A percentile compares a stretch with the other conserved stretches of the same genome.
Conservation (phyloP, 768 basidiomycete genomes). For the Mycena venus region DNA sequence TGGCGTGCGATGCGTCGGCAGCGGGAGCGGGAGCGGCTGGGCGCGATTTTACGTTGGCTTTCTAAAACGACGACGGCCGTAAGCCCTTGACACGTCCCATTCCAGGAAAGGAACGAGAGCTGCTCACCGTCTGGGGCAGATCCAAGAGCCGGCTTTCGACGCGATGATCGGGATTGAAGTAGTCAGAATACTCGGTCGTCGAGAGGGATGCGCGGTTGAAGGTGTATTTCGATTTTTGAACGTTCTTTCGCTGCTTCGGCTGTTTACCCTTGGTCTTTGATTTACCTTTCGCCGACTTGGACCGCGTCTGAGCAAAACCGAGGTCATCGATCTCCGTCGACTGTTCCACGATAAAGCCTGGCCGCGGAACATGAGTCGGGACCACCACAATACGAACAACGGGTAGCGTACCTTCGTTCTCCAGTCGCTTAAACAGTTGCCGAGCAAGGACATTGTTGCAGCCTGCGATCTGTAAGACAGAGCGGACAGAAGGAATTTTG, state of each 20-base stretch:
- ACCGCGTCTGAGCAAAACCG: slow-evolving; percentile 58
- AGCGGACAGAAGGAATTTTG: neutral
- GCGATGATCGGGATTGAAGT: slow-evolving; percentile 74
- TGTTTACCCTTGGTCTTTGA: slow-evolving; percentile 55
- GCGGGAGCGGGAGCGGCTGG: slow-evolving; percentile 4
- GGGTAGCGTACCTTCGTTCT: slow-evolving; percentile 71
- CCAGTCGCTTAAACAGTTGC: slow-evolving; percentile 77
- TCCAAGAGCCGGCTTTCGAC: slow-evolving; percentile 74
- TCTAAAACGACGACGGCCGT: slow-evolving; percentile 27
- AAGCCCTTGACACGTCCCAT: neutral
- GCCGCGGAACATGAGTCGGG: neutral
- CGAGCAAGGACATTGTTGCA: slow-evolving; percentile 67
- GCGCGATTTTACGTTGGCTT: slow-evolving; percentile 32
- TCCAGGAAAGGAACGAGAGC: slow-evolving; percentile 7
- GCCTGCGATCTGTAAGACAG: slow-evolving; percentile 48
- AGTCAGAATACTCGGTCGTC: slow-evolving; percentile 68
- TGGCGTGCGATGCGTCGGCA: neutral
- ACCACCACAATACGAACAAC: neutral
- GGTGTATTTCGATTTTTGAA: slow-evolving; percentile 69
- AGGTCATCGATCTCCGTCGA: slow-evolving; percentile 62
- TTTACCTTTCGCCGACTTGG: slow-evolving; percentile 55
- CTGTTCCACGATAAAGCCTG: slow-evolving; percentile 74
- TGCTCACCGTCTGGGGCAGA: slow-evolving; percentile 67
- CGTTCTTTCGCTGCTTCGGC: slow-evolving; percentile 60
- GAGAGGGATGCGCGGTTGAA: slow-evolving; percentile 66